Base-by-base conservation (phyloP, 2,329 filamentous ascomycete genomes). In the Penicillium italicum region DNA sequence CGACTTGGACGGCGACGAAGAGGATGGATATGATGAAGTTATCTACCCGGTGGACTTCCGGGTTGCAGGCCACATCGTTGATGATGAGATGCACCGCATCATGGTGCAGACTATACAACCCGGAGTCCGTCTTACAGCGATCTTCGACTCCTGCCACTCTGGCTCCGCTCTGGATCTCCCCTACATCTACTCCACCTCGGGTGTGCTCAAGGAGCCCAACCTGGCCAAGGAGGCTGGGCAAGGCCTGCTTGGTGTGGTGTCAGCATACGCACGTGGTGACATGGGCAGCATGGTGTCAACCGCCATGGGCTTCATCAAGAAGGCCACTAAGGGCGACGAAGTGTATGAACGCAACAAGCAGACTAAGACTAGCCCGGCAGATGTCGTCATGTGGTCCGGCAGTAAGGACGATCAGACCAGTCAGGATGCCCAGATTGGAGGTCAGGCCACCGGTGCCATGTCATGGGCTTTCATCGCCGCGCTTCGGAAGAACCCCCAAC, bases 311-410 rank as follows among this genome's bases (percentile, higher is more conserved):
- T 84, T 97, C 69, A 85, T 95, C 75, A 97, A 97, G 80, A 89
- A 91, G 71, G 91, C 91, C 18, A 88, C 90, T 22, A 83, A 78
- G 57, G 92, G 92, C 63, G 86, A 94, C 63, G 85, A 88, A 34
- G 87, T 87, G 18, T 87, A 91, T 74, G 83, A 95, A 76, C 86
- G 85, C 72, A 90, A 92, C 60, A 81, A 90, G 71, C 83, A 88
- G 63, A 97, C 93, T 40, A 95, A 95, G 78, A 97, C 94, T 16
- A 94, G 89, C 52, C 88, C 92, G 1, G 94, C 94, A 38, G 94
- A 99, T 74, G 94, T 99, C 31, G 85, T 99, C 71, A 96, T 97
- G 90, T 96, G 92, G 89, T 96, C 90, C 58, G 94, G 94, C 55
- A 95, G 90, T 78, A 97, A 96, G 76, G 94, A 99, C 71, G 85